Conservation (phyloP, 805 yeast species). For the Clavispora phyllophila region DNA sequence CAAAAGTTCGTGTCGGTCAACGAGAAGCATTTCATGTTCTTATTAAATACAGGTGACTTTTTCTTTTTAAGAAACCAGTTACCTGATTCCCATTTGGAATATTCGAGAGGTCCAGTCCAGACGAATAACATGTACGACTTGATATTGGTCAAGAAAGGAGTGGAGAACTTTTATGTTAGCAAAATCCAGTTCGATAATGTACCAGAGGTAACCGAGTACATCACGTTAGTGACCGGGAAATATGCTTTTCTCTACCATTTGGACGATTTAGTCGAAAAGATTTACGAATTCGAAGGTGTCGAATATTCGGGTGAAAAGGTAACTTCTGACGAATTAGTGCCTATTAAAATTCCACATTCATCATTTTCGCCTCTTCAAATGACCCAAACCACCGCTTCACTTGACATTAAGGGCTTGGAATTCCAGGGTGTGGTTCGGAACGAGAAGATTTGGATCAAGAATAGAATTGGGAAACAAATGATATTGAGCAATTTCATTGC, state of each 20-base stretch:
- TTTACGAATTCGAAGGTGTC: constrained; percentile 11
- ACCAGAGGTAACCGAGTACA: constrained; percentile 6
- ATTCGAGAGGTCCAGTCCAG: constrained; percentile 5
- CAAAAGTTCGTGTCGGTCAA: constrained; percentile 22
- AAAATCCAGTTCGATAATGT: constrained; percentile 14
- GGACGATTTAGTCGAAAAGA: constrained; percentile 20
- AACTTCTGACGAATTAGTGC: constrained; percentile 16
- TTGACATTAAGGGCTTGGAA: constrained; percentile 41
- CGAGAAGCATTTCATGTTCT: constrained; percentile 29
- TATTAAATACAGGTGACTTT: constrained; percentile 36
- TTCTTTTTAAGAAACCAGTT: constrained; percentile 31
- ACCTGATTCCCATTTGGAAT: constrained; percentile 1
- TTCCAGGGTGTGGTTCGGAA: constrained; percentile 23
- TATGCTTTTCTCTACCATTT: constrained; percentile 26
- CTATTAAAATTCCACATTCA: constrained; percentile 23
- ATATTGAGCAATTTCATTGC: constrained; percentile 45
- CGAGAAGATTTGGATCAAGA: constrained; percentile 27
- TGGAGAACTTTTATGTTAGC: constrained; percentile 30
- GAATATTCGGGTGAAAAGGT: constrained; percentile 13
- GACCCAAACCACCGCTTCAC: constrained; percentile 17
- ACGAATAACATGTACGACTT: constrained; percentile 31
- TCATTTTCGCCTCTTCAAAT: constrained; percentile 11
- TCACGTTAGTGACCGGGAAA: constrained; percentile 38
- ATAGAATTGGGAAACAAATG: constrained; percentile 34
- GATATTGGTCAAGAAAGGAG: constrained; percentile 22